Base-by-base conservation (phyloP, 2,329 filamentous ascomycete species). In the Davidsoniella eucalypti region DNA sequence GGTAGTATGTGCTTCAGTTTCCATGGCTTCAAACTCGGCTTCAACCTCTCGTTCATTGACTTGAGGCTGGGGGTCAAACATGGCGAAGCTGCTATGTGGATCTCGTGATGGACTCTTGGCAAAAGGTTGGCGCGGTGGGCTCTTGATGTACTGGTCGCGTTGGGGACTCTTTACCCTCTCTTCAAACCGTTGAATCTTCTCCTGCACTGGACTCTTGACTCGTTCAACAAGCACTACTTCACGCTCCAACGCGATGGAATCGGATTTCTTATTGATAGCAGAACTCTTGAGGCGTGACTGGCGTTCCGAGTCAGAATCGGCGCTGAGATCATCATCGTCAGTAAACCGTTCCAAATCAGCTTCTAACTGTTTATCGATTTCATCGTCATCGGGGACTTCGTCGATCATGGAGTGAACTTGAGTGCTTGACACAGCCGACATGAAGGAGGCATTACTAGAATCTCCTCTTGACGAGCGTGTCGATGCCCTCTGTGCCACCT, bases 301-400 rank as follows among this genome's bases (percentile, higher is more conserved):
- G 41, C 65, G 61, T 55, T 69, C 69, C 0, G 66, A 66, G 45
- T 72, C 70, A 5, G 67, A 72, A 52, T 72, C 67, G 5, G 65
- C 63, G 4, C 63, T 64, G 6, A 69, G 61, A 33, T 69, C 67
- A 42, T 77, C 75, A 12, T 73, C 70, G 26, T 79, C 72, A 2
- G 69, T 71, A 23, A 73, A 58, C 26, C 69, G 66, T 41, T 80
- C 75, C 8, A 84, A 68, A 52, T 82, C 81, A 2, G 74, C 77
- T 57, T 82, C 73, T 1, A 85, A 66, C 45, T 76, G 76, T 18
- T 73, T 72, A 47, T 85, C 78, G 37, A 84, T 72, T 55, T 83
- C 80, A 1, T 78, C 74, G 54, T 84, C 78, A 50, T 76, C 69
- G 0, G 73, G 71, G 9, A 74, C 63, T 4, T 63, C 62, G 14